A percentile compares a stretch with the other conserved stretches of the same genome.
Conservation (phyloP, 805 yeast species). For the Ogataea paradorogensis region DNA sequence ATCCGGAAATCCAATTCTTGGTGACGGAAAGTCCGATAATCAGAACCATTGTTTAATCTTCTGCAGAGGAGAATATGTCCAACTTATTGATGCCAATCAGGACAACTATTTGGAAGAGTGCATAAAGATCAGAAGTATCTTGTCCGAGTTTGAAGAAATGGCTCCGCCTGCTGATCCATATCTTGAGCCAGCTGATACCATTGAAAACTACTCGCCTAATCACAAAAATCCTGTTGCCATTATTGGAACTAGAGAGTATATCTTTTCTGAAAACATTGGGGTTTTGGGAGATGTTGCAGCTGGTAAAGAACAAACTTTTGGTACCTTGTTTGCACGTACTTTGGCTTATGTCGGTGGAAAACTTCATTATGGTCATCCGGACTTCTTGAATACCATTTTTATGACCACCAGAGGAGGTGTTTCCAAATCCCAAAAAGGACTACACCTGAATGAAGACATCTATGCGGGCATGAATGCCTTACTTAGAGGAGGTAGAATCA, state of each 20-base stretch:
- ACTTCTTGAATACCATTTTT: slow-evolving; percentile 68
- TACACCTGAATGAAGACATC: slow-evolving; percentile 81
- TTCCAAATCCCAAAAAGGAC: slow-evolving; percentile 79
- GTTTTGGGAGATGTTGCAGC: slow-evolving; percentile 85
- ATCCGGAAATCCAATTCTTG: slow-evolving; percentile 79
- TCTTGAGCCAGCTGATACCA: slow-evolving; percentile 15
- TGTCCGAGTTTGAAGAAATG: slow-evolving; percentile 72
- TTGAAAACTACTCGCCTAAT: slow-evolving; percentile 12
- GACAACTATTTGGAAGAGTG: slow-evolving; percentile 83
- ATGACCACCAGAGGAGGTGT: slow-evolving; percentile 88
- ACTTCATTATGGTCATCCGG: slow-evolving; percentile 86
- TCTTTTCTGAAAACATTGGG: slow-evolving; percentile 80
- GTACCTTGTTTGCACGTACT: slow-evolving; percentile 79
- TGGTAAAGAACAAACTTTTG: slow-evolving; percentile 85
- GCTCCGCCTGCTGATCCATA: slow-evolving; percentile 28
- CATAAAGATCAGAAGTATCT: slow-evolving; percentile 67
- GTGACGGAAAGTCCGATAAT: slow-evolving; percentile 84
- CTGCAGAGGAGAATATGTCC: slow-evolving; percentile 78
- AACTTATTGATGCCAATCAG: slow-evolving; percentile 80
- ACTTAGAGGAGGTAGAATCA: slow-evolving; percentile 77
- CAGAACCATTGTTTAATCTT: slow-evolving; percentile 75
- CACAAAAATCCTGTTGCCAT: slow-evolving; percentile 66
- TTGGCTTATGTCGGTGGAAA: slow-evolving; percentile 81
- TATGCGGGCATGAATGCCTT: slow-evolving; percentile 84
- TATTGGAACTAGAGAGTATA: slow-evolving; percentile 80